Base-by-base conservation (phyloP, 257 asterid species). In the Solanum phureja region DNA sequence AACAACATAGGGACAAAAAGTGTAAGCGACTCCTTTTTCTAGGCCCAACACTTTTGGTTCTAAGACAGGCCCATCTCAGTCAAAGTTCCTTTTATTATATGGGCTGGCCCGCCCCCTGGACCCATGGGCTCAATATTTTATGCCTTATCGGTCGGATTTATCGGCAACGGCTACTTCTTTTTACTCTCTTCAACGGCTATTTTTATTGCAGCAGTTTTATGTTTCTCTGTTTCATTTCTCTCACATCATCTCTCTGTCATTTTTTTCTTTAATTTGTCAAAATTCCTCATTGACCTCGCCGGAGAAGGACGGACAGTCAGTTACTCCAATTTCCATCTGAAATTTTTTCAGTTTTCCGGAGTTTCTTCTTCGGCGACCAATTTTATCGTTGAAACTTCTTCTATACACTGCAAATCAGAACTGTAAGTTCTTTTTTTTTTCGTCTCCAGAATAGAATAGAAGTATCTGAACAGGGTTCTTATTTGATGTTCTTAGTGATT, bases 91-190 rank as follows among this genome's bases (percentile, higher is more conserved):
- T 72, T 72, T 72, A 40, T 33, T 69, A 69, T 33, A 62, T 6
- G 19, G 38, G 11, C 37, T 27, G 38, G 73, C 34, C 73, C 73
- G 18, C 73, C 38, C 66, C 24, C 4, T 3, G 83, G 83, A 38
- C 83, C 56, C 83, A 74, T 37, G 83, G 52, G 83, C 83, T 73
- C 82, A 23, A 37, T 74, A 37, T 37, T 11, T 37, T 21, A 37
- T 21, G 4, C 81, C 29, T 34, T 24, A 33, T 16, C 4, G 29
- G 16, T 18, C 27, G 19, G 33, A 74, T 35, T 23, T 12, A 38
- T 76, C n/a, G 23, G n/a, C 84, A 82, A 82, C 86, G 86, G 86
- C 86, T 82, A 82, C 21, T 82, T 82, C 14, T 82, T 33, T 77
- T 82, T 18, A 75, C 21, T 9, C 86, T 8, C 64, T 18, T 31